Evolutionary conservation across 164 flowering plant species (phyloP).

Genomic region (Malania oleifera): DNA sequence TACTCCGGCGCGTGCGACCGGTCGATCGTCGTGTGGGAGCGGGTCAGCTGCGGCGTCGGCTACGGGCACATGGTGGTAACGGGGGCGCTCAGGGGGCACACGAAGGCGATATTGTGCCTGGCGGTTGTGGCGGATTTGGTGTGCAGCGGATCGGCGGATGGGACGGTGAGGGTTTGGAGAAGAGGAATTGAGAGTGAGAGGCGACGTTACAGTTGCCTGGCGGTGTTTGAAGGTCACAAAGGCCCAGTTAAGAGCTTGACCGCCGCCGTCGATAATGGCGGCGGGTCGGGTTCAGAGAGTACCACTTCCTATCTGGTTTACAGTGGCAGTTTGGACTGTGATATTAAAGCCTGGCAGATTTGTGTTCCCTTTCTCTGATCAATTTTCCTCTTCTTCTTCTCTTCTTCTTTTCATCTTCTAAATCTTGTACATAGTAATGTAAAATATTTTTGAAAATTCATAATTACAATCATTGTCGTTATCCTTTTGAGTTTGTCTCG

Average conservation of each 20-base stretch:
- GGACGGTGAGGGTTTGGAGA: neutral
- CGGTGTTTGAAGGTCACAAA: neutral
- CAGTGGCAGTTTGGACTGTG: constrained; percentile 52
- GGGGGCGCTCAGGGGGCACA: constrained; percentile 47
- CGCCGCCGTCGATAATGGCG: neutral
- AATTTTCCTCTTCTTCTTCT: no score
- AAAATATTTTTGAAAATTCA: no score
- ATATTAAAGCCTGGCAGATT: constrained; percentile 34
- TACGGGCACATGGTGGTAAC: constrained; percentile 29
- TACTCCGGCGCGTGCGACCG: constrained; percentile 56
- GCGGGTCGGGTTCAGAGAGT: neutral
- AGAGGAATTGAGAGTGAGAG: neutral
- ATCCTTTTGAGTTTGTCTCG: no score
- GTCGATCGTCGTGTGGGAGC: constrained; percentile 44
- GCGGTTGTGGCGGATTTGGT: neutral
- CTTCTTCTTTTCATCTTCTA: no score
- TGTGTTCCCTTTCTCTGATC: constrained; percentile 18
- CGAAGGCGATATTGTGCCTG: neutral
- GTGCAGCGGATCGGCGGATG: constrained; percentile 1
- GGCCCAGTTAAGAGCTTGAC: neutral
- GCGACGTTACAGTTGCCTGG: neutral
- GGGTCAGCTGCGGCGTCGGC: neutral
- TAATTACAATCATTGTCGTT: no score
- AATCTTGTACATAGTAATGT: no score
- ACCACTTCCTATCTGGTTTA: constrained; percentile 30